A percentile compares a stretch with the other conserved stretches of the same genome.
These are phyloP conservation scores for Murraya koenigii DNA, from an alignment of 345 rosid genomes.

Conservation along the genomic window DNA sequence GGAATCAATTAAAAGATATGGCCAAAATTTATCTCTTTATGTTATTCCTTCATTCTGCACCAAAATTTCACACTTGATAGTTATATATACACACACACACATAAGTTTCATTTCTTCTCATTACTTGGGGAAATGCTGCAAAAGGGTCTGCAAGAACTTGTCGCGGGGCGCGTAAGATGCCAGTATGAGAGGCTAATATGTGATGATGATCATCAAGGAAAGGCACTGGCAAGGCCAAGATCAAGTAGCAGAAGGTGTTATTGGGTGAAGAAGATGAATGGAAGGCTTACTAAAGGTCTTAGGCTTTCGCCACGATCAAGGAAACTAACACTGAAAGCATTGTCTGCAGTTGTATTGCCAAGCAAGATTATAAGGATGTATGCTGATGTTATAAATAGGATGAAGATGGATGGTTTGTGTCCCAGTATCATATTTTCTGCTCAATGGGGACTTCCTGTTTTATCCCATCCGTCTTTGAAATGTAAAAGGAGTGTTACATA, in stretches of 20 bases:
- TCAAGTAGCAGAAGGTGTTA: constrained; percentile 27
- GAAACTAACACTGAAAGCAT: constrained; percentile 46
- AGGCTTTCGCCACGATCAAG: constrained; percentile 47
- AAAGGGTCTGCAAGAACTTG: constrained; percentile 23
- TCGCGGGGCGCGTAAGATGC: neutral
- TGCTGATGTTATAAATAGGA: constrained; percentile 35
- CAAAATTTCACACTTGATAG: neutral
- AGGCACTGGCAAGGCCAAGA: constrained; percentile 22
- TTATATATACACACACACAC: too few relatives aligned
- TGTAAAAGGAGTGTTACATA: neutral
- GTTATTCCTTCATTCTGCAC: constrained; percentile 1
- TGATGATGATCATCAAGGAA: constrained; percentile 8
- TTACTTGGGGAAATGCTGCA: constrained; percentile 4
- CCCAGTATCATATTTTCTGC: constrained; percentile 60
- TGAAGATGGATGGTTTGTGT: constrained; percentile 47
- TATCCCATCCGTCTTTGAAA: constrained; percentile 37
- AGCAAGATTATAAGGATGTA: constrained; percentile 43
- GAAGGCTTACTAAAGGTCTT: constrained; percentile 44
- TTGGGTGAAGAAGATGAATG: constrained; percentile 44
- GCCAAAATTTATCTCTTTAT: too few relatives aligned
- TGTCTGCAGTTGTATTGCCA: constrained; percentile 26
- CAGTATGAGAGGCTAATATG: neutral
- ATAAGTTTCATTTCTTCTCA: too few relatives aligned
- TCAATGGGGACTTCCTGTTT: constrained; percentile 68
- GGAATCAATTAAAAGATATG: neutral